Evolutionary conservation across 1,139 yeast genomes (phyloP).

Genomic region (Hemisphaericaspora lyxosophila): DNA sequence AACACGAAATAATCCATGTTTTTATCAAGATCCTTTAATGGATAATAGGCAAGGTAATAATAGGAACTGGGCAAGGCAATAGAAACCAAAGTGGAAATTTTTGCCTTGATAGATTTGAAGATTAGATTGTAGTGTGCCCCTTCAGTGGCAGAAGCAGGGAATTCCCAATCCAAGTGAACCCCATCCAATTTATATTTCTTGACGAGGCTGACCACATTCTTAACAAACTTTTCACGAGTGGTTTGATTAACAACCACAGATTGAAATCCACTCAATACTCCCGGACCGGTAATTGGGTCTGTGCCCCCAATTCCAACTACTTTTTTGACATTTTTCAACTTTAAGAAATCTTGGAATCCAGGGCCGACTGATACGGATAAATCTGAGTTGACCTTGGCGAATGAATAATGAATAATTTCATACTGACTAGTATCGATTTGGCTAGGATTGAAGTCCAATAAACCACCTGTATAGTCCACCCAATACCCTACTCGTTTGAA

Average conservation of each 20-base stretch:
- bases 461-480: conserved; percentile 14
- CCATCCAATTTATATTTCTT: conserved; percentile 19
- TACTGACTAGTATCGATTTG: conserved; percentile 9
- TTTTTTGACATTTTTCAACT: conserved; percentile 14
- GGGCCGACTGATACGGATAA: conserved; percentile 12
- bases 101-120: conserved; percentile 4
- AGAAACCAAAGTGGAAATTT: conserved; percentile 2
- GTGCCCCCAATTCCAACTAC: conserved; percentile 18
- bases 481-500: conserved; percentile 20
- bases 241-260: conserved; percentile 11
- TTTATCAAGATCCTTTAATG: conserved; percentile 13
- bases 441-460: conserved; percentile 14
- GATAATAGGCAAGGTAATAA: conserved; percentile 2
- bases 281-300: conserved; percentile 14
- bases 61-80: conserved; percentile 5
- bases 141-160: conserved; percentile 17
- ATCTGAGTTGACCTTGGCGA: conserved; percentile 15
- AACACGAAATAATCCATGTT: conserved; percentile 18
- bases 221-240: conserved; percentile 16
- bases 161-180: conserved; percentile 25
- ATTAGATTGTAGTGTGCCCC: conserved; percentile 4
- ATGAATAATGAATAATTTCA: conserved; percentile 19
- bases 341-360: conserved; percentile 11
- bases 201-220: conserved; percentile 16
- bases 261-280: conserved; percentile 15